phyloP scores from a whole-genome alignment of 2,329 filamentous ascomycete genomes.

The Calonectria crousiana region DNA sequence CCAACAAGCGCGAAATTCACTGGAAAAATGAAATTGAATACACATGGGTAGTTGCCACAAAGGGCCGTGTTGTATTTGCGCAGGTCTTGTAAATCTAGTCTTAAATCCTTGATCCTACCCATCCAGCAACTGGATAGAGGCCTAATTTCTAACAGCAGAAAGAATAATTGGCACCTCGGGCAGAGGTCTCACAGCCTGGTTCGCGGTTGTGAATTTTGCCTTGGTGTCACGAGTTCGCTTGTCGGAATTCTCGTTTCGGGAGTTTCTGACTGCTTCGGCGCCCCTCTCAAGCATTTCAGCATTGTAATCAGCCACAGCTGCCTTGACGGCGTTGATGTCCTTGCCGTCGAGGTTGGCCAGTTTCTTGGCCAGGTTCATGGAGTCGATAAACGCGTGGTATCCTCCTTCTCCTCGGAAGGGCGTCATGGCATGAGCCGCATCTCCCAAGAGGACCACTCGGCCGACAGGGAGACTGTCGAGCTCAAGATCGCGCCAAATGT shows the following conservation, averaged over 20 bases:
- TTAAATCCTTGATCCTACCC: background rate
- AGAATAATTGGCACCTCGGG: background rate
- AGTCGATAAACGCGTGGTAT: background rate
- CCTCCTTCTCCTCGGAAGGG: background rate
- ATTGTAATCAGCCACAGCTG: background rate
- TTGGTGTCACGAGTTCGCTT: background rate
- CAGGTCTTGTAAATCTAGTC: background rate
- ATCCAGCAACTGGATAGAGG: background rate
- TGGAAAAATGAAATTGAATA: background rate
- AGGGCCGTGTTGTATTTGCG: background rate
- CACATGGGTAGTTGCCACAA: background rate
- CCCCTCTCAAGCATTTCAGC: background rate
- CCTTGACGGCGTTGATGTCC: background rate
- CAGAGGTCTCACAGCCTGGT: background rate
- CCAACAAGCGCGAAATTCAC: background rate
- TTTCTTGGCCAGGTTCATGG: background rate
- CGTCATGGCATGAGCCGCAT: background rate
- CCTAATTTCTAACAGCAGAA: background rate
- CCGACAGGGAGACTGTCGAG: background rate
- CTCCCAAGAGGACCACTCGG: background rate
- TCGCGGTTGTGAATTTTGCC: background rate
- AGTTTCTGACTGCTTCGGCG: background rate
- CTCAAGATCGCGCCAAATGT: background rate
- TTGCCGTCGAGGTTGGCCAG: background rate
- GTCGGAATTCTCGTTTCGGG: background rate